Evolutionary conservation across 2,329 filamentous ascomycete genomes (phyloP), one percentile per base, ranked within the genome.

Genomic region (Graphium sp.): DNA sequence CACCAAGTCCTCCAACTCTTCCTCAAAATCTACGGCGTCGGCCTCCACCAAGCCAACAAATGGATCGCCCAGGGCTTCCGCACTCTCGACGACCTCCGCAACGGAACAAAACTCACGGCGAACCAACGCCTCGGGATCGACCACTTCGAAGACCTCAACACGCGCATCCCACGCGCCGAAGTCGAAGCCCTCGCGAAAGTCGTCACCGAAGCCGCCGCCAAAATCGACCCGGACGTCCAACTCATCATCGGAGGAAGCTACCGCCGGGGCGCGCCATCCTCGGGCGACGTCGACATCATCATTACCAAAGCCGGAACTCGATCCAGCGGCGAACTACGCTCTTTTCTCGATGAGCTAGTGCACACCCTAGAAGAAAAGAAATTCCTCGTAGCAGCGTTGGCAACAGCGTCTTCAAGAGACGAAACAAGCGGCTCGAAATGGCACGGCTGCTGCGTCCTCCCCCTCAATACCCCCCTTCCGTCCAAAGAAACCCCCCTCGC

Each of bases 161-260:
- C 66, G 5, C 70, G 80, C 10, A 92, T 95, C 28, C 79, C 82
- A 2, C 70, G 85, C 4, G 50, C 48, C 1, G 83, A 94, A 50
- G 77, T 93, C 5, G 64, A 70, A 33, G 60, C 64, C 1, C 70
- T 93, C 17, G 80, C 71, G 0, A 54, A 52, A 0, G 55, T 76
- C 24, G 77, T 94, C 11, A 63, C 56, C 28, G 51, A 52, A 6
- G 61, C 66, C 1, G 66, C 82, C 1, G 51, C 54, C 5, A 43
- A 45, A 6, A 56, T 85, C 15, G 80, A 92, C 41, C 46, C 58
- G 0, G 46, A 49, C 1, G 69, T 85, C 32, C 60, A 83, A 46
- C 54, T 82, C 32, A 78, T 83, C 26, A 65, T 92, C 26, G 74
- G 77, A 25, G 87, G 87, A 1, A 91, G 81, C 33, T 94, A 91